A percentile compares a stretch with the other conserved stretches of the same genome.
phyloP scores from a whole-genome alignment of 768 basidiomycete genomes.

The Auriscalpium vulgare region DNA sequence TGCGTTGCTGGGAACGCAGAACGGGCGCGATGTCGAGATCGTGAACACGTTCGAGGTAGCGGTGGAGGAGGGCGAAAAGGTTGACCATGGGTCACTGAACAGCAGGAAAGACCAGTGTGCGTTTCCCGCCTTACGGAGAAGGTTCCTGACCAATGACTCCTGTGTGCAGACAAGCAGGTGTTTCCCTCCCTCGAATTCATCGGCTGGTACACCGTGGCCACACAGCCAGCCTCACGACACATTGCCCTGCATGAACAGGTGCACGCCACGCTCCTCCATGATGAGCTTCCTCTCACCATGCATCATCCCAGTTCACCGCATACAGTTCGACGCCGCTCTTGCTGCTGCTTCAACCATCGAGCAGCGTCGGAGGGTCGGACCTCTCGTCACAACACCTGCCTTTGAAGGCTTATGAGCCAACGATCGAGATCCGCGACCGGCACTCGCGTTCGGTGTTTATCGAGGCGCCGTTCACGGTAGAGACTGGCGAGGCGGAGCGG shows the following conservation, averaged over 20 bases:
- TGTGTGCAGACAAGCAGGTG: conserved; percentile 81
- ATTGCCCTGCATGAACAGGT: conserved; percentile 85
- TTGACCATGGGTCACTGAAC: conserved; percentile 78
- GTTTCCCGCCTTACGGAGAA: conserved; percentile 7
- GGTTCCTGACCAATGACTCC: too few species aligned
- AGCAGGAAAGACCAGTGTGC: conserved; percentile 85
- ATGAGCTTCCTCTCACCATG: background rate
- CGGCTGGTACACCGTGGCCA: conserved; percentile 92
- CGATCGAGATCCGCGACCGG: conserved; percentile 76
- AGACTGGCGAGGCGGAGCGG: conserved; percentile 97
- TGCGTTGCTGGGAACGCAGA: conserved; percentile 88
- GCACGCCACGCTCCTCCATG: conserved; percentile 6
- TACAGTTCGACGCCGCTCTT: conserved; percentile 89
- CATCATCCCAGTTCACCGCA: conserved; percentile 54
- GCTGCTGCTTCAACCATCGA: conserved; percentile 60
- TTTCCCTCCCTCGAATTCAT: conserved; percentile 97
- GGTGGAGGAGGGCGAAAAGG: conserved; percentile 45
- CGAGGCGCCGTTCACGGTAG: conserved; percentile 80
- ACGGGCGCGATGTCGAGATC: conserved; percentile 92
- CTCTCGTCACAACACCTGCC: conserved; percentile 73
- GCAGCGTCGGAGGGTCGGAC: conserved; percentile 34
- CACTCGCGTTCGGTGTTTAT: conserved; percentile 74
- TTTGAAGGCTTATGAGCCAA: conserved; percentile 89
- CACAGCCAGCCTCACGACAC: conserved; percentile 65
- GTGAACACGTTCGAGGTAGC: conserved; percentile 94